Percentiles rank a stretch among this genome's conserved stretches.
These are phyloP conservation scores for Linum trigynum DNA, from an alignment of 345 rosid species.

Conservation along the genomic window DNA sequence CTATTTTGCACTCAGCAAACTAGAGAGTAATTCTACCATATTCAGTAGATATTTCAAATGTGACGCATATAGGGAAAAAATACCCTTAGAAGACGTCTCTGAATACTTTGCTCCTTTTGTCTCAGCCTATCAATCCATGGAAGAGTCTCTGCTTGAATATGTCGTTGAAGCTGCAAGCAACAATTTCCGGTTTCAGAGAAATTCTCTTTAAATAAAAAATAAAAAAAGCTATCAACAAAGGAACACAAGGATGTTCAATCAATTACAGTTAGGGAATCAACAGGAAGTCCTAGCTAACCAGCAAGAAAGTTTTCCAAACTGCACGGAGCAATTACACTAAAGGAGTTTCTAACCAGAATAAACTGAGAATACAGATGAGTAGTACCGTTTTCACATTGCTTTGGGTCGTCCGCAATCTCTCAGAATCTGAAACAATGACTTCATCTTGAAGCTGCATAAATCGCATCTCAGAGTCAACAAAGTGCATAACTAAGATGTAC, in stretches of 20 bases:
- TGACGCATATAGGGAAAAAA: background rate
- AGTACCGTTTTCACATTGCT: constrained; percentile 84
- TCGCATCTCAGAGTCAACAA: constrained; percentile 9
- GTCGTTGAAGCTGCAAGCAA: constrained; percentile 78
- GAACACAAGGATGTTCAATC: background rate
- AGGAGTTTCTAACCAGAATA: background rate
- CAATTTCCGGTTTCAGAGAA: background rate
- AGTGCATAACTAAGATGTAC: background rate
- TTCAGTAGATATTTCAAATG: background rate
- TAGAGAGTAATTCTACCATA: background rate
- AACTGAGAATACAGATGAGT: background rate
- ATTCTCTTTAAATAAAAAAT: too few species aligned
- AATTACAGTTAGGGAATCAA: background rate
- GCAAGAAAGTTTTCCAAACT: too few species aligned
- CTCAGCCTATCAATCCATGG: constrained; percentile 85
- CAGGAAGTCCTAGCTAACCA: background rate
- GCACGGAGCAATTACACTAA: too few species aligned
- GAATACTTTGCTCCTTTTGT: constrained; percentile 89
- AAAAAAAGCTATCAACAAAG: background rate
- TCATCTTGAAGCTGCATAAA: constrained; percentile 46
- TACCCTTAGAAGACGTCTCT: constrained; percentile 89
- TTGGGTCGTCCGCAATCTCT: constrained; percentile 74
- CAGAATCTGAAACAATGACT: constrained; percentile 77
- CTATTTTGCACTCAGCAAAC: background rate
- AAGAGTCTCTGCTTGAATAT: constrained; percentile 89